Percentiles rank a stretch among this genome's conserved stretches.
These are phyloP conservation scores for Mortierella claussenii DNA, from an alignment of 192 early-diverging fungal genomes.

Conservation along the genomic window DNA sequence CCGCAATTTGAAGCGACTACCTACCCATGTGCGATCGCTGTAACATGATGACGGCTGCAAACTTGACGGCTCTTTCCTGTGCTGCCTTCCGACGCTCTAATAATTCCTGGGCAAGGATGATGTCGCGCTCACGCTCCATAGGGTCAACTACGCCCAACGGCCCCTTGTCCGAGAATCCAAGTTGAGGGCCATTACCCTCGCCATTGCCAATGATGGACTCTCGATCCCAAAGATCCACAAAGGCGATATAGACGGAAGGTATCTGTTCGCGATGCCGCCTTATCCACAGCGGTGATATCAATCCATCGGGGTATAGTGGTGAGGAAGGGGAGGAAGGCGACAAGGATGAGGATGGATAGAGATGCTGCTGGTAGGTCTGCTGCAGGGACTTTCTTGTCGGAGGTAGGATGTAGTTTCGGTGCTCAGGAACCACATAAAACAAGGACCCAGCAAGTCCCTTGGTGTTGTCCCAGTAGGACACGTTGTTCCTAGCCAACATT, in stretches of 20 bases:
- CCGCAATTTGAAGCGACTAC: background rate
- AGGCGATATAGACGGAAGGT: conserved; percentile 74
- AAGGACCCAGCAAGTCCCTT: conserved; percentile 33
- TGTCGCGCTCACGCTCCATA: conserved; percentile 72
- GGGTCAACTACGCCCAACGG: conserved; percentile 58
- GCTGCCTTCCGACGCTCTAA: conserved; percentile 74
- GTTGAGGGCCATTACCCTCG: conserved; percentile 7
- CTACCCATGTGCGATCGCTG: conserved; percentile 66
- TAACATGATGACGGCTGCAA: conserved; percentile 75
- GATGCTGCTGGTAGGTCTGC: conserved; percentile 31
- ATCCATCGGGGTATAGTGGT: conserved; percentile 84
- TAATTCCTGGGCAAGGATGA: conserved; percentile 68
- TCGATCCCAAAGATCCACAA: conserved; percentile 75
- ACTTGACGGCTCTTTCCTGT: conserved; percentile 75
- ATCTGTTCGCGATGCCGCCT: conserved; percentile 67
- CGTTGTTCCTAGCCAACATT: conserved; percentile 46
- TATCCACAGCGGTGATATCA: conserved; percentile 81
- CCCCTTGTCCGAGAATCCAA: conserved; percentile 37
- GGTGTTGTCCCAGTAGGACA: conserved; percentile 35
- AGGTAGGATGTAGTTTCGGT: conserved; percentile 34
- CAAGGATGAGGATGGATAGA: conserved; percentile 57
- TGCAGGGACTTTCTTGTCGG: conserved; percentile 45
- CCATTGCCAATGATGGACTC: conserved; percentile 16
- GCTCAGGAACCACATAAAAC: conserved; percentile 44
- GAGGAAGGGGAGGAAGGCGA: conserved; percentile 77